phyloP scores from a whole-genome alignment of 305 asterid genomes.

The Salvia sclarea region DNA sequence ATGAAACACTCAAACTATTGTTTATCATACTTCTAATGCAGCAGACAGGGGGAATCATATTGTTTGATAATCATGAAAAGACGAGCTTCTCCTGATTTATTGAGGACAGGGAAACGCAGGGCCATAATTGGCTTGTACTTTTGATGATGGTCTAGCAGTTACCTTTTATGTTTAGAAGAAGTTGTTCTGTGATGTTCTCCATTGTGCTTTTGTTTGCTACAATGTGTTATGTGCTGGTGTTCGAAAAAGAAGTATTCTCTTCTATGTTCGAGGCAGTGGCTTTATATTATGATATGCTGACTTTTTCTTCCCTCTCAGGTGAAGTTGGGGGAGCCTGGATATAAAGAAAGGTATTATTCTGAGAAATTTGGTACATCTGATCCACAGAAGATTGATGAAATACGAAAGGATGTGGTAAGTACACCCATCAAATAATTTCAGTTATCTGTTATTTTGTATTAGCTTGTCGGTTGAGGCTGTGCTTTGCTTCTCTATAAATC shows the following conservation, averaged over 20 bases:
- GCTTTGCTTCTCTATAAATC: background rate
- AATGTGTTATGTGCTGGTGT: constrained; percentile 13
- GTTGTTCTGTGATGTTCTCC: constrained; percentile 1
- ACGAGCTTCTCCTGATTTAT: constrained; percentile 6
- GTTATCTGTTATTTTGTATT: constrained; percentile 22
- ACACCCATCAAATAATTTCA: constrained; percentile 23
- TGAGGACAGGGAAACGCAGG: background rate
- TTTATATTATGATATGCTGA: constrained; percentile 25
- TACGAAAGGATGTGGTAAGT: constrained; percentile 79
- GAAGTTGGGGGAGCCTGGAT: constrained; percentile 95
- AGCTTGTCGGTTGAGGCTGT: background rate
- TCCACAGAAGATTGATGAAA: constrained; percentile 64
- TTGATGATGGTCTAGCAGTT: background rate
- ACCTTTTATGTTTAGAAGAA: constrained; percentile 5
- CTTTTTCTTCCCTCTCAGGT: constrained; percentile 55
- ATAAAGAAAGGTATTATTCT: constrained; percentile 88
- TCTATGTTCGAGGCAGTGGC: constrained; percentile 13
- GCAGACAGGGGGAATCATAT: background rate
- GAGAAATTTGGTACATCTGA: constrained; percentile 79
- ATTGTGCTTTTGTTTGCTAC: background rate
- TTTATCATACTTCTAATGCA: constrained; percentile 1
- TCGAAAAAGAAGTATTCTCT: background rate
- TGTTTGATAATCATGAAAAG: constrained; percentile 2
- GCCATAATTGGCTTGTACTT: constrained; percentile 11
- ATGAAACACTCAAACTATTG: background rate